Base-by-base conservation (phyloP, 2,329 filamentous ascomycete genomes). In the Magnaporthales sp. region DNA sequence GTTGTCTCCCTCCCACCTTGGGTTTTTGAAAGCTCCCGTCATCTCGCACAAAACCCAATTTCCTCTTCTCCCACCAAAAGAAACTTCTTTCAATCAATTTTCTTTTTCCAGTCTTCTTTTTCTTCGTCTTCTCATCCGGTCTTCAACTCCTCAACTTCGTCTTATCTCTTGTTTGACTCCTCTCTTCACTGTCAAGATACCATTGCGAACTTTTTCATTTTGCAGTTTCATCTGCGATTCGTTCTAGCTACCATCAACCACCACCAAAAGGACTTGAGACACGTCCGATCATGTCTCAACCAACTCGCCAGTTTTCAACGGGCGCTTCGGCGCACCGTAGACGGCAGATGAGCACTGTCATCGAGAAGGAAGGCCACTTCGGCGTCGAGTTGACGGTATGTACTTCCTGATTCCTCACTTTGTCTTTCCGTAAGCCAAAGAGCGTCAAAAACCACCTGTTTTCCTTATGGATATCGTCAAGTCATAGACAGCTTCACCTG, bases 311-410 rank as follows among this genome's bases (percentile, higher is more conserved):
- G 72, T 82, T 82, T 73, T 80, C 79, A 11, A 77, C 75, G 73
- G 77, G 77, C 73, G 76, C 79, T 69, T 81, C 80, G 68, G 74
- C 75, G 72, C 79, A 82, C 74, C 80, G 79, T 58, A 79, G 78
- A 74, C 77, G 80, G 67, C 76, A 78, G 71, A 81, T 82, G 79
- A 82, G 79, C 73, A 75, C 75, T 5, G 71, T 80, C 67, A 73
- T 79, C 64, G 79, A 81, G 70, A 77, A 77, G 68, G 75, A 79
- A 67, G 79, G 79, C 54, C 72, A 75, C 32, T 80, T 81, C 70
- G 80, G 80, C 56, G 79, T 80, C 54, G 71, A 81, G 67, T 75
- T 84, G 60, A 82, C 80, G 56, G 82, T 83, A 75, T 66, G 77
- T 68, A 4, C 61, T 26, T 61, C 56, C n/a, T 19, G 30, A 13